Conservation (phyloP, 164 flowering plant species). For the Echeveria elegans region DNA sequence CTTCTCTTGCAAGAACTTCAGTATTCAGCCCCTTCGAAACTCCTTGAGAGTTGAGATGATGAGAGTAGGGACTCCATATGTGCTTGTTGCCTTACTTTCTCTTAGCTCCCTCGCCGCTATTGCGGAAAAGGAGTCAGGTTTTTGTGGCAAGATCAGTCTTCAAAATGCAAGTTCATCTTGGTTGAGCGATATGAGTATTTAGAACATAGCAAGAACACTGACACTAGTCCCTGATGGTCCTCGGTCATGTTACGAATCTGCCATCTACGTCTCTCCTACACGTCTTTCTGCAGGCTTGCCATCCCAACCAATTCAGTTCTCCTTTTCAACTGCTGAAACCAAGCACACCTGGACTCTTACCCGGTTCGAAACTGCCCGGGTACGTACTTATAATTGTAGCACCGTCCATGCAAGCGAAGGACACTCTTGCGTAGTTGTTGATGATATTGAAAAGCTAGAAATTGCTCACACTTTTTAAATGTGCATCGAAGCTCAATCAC, state of each 20-base stretch:
- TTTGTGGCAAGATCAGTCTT: constrained; percentile 31
- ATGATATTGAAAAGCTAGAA: neutral
- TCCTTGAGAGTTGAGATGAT: neutral
- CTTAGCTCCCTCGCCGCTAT: neutral
- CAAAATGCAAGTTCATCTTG: constrained; percentile 15
- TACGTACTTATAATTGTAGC: constrained; percentile 17
- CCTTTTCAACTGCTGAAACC: constrained; percentile 40
- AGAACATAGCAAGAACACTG: constrained; percentile 35
- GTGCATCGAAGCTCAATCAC: too few species aligned
- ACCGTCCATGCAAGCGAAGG: neutral
- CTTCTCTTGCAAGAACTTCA: neutral
- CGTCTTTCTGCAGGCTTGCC: constrained; percentile 41
- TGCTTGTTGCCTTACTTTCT: neutral
- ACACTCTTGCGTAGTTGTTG: neutral
- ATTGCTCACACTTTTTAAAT: neutral
- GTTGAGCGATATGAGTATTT: constrained; percentile 28
- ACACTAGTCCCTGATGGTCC: constrained; percentile 36
- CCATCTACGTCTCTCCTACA: constrained; percentile 29
- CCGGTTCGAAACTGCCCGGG: constrained; percentile 19
- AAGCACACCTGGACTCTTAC: constrained; percentile 9
- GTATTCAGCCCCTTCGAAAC: neutral
- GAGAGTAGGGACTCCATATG: neutral
- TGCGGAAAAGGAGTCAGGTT: constrained; percentile 6
- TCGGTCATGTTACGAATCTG: constrained; percentile 28
- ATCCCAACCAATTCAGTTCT: constrained; percentile 36